Conservation (phyloP, 768 basidiomycete genomes). For the Pleurotus cornucopiae region DNA sequence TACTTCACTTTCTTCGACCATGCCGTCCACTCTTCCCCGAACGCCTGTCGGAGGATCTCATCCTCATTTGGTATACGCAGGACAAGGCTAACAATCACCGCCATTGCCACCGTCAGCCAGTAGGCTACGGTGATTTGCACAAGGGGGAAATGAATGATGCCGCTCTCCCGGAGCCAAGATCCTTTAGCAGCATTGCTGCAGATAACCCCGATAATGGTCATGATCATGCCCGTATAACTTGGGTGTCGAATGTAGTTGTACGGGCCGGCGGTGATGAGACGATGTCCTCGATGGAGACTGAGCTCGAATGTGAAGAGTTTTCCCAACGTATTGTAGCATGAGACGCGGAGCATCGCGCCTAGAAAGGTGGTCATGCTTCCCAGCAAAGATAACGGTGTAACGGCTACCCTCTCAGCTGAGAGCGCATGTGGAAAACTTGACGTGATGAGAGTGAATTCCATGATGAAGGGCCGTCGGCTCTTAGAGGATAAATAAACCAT, state of each 20-base stretch:
- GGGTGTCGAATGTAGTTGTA: constrained; percentile 8
- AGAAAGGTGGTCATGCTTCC: constrained; percentile 3
- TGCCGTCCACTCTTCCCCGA: constrained; percentile 3
- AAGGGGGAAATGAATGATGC: neutral
- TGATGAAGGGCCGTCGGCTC: neutral
- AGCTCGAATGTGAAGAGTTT: constrained; percentile 46
- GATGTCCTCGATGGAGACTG: constrained; percentile 36
- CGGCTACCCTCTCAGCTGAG: neutral
- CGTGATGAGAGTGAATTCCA: neutral
- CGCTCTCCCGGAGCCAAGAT: constrained; percentile 6
- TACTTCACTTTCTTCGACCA: constrained; percentile 4
- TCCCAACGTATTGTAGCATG: constrained; percentile 41
- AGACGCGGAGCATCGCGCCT: constrained; percentile 25
- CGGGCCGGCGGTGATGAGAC: constrained; percentile 5
- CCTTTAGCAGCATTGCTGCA: neutral
- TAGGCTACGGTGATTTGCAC: neutral
- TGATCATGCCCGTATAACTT: constrained; percentile 7
- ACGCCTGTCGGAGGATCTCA: constrained; percentile 3
- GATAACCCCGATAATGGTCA: constrained; percentile 7
- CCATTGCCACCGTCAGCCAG: constrained; percentile 1
- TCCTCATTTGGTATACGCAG: constrained; percentile 4
- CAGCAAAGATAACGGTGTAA: constrained; percentile 4
- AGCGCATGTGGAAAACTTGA: neutral
- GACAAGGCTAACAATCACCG: constrained; percentile 6
- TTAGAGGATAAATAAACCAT: neutral